phyloP scores from a whole-genome alignment of 176 grass and related monocot genomes.

The Oryza meridionalis region DNA sequence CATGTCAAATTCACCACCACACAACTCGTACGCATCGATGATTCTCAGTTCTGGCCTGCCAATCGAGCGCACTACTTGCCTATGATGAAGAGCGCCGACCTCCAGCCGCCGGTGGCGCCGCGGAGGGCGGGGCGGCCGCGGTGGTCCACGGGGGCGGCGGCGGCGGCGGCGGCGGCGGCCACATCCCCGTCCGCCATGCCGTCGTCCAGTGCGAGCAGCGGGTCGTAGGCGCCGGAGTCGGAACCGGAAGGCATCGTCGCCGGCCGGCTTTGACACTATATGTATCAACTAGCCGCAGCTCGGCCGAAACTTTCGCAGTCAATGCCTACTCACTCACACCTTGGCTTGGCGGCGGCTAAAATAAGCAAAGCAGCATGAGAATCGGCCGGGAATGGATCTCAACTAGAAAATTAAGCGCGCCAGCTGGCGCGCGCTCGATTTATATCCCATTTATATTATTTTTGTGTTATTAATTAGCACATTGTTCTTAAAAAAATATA shows the following conservation, averaged over 20 bases:
- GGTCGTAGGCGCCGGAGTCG: constrained; percentile 19
- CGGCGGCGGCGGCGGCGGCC: constrained; percentile 60
- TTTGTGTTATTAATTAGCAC: no score
- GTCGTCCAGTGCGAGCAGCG: constrained; percentile 31
- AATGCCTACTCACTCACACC: no score
- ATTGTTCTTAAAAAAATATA: no score
- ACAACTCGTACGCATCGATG: no score
- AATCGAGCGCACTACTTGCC: constrained; percentile 14
- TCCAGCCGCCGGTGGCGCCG: constrained; percentile 56
- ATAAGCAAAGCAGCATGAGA: neutral
- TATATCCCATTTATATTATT: no score
- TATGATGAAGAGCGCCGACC: constrained; percentile 66
- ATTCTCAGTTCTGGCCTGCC: no score
- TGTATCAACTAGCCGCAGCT: neutral
- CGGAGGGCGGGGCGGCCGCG: constrained; percentile 50
- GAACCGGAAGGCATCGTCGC: constrained; percentile 33
- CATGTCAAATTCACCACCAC: neutral
- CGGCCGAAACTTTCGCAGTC: no score
- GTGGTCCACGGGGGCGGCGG: constrained; percentile 45
- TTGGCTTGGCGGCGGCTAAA: neutral
- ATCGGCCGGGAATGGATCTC: neutral
- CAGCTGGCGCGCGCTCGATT: no score
- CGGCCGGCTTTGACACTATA: neutral
- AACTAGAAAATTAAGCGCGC: no score
- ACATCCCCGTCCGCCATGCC: constrained; percentile 14